A percentile compares a stretch with the other conserved stretches of the same genome.
Conservation (phyloP, 2,329 filamentous ascomycete species). For the Aspergillus vadensis region DNA sequence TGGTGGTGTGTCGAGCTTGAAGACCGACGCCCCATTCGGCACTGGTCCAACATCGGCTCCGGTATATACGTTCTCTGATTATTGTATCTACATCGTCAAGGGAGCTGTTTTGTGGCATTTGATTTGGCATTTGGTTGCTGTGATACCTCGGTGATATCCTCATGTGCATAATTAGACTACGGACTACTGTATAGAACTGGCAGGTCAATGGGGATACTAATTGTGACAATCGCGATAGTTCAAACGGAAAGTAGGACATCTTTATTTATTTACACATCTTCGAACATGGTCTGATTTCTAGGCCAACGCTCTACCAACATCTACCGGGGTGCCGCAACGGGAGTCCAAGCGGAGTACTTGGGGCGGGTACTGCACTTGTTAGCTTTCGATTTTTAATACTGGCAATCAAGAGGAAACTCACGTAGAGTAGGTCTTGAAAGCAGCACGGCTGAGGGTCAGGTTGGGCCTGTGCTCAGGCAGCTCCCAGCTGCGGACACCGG, state of each 20-base stretch:
- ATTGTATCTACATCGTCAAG: not conserved
- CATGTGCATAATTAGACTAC: slow-evolving; percentile 15
- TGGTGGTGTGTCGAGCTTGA: slow-evolving; percentile 99
- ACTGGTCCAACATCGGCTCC: slow-evolving; percentile 71
- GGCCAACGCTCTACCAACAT: slow-evolving; percentile 5
- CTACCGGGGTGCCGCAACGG: slow-evolving; percentile 40
- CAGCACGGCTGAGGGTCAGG: slow-evolving; percentile 72
- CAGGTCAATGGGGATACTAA: slow-evolving; percentile 2
- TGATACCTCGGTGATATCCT: slow-evolving; percentile 32
- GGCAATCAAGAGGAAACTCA: slow-evolving; percentile 54
- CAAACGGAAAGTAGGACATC: slow-evolving; percentile 32
- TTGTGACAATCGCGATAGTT: slow-evolving; percentile 20
- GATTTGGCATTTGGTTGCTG: slow-evolving; percentile 18
- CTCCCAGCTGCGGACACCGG: slow-evolving; percentile 74
- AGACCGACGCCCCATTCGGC: slow-evolving; percentile 75
- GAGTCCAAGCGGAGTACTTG: slow-evolving; percentile 40
- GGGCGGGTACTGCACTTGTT: slow-evolving; percentile 30
- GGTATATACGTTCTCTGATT: slow-evolving; percentile 65
- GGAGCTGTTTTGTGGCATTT: slow-evolving; percentile 14
- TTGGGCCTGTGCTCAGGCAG: slow-evolving; percentile 71
- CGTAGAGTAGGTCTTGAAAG: slow-evolving; percentile 95
- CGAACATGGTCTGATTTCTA: slow-evolving; percentile 8
- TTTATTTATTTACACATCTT: slow-evolving; percentile 39
- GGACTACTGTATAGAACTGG: slow-evolving; percentile 10
- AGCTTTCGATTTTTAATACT: not conserved